Percentiles rank a stretch among this genome's conserved stretches.
Evolutionary conservation across 2,329 filamentous ascomycete genomes (phyloP).

Genomic region (Aureobasidium sp.): DNA sequence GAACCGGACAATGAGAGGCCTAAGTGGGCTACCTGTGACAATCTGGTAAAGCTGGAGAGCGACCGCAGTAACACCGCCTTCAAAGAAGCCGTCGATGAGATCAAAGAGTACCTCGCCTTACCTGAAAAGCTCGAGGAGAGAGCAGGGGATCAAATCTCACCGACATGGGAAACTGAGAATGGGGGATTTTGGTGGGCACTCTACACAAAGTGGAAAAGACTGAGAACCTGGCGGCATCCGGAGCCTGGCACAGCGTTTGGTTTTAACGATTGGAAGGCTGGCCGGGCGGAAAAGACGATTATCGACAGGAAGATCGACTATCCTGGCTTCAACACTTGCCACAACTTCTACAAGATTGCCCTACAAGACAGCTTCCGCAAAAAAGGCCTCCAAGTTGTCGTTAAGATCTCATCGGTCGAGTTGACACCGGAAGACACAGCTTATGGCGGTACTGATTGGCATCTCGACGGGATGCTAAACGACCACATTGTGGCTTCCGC

Average conservation of each 20-base stretch:
- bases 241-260: constrained; percentile 4
- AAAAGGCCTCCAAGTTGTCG: constrained; percentile 48
- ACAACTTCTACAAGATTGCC: neutral
- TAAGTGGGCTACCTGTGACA: neutral
- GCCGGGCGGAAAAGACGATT: neutral
- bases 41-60: neutral
- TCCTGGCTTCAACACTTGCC: neutral
- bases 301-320: neutral
- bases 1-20: neutral
- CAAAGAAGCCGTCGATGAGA: neutral
- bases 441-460: constrained; percentile 45
- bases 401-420: constrained; percentile 49
- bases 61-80: neutral
- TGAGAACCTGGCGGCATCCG: constrained; percentile 1
- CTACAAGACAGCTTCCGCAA: constrained; percentile 24
- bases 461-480: constrained; percentile 38
- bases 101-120: neutral
- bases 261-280: constrained; percentile 2
- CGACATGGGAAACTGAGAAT: neutral
- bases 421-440: constrained; percentile 46
- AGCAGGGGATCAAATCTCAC: neutral
- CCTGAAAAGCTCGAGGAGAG: neutral
- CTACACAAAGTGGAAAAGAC: neutral
- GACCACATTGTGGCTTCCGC: constrained; percentile 54
- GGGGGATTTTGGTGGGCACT: neutral